A percentile compares a stretch with the other conserved stretches of the same genome.
These are phyloP conservation scores for Solanum virginianum DNA, from an alignment of 257 asterid species.

Conservation along the genomic window DNA sequence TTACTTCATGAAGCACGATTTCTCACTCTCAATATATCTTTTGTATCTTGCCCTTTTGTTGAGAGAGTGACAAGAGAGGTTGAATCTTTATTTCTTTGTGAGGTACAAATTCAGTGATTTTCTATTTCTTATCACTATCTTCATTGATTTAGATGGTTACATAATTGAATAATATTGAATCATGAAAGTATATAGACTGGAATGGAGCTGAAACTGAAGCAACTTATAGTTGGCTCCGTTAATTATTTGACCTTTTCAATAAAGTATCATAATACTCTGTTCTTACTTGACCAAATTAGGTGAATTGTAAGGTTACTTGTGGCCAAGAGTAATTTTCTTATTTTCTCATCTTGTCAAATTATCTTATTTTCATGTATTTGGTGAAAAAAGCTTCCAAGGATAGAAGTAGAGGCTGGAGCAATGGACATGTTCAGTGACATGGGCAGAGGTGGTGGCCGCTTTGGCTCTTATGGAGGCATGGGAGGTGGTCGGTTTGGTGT, in stretches of 20 bases:
- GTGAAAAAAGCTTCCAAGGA: slow-evolving; percentile 26
- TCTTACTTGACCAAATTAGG: background rate
- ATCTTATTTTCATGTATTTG: background rate
- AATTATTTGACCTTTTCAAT: background rate
- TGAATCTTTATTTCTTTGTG: background rate
- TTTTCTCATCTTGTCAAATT: background rate
- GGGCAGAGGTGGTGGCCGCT: slow-evolving; percentile 37
- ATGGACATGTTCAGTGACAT: slow-evolving; percentile 36
- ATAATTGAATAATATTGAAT: background rate
- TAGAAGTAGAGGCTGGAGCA: slow-evolving; percentile 49
- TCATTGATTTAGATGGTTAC: background rate
- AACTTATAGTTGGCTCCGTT: background rate
- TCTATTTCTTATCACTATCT: background rate
- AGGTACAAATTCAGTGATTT: background rate
- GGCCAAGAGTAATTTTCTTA: background rate
- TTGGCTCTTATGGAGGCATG: slow-evolving; percentile 21
- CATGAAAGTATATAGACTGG: background rate
- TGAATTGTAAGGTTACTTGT: background rate
- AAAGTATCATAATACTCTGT: background rate
- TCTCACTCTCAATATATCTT: background rate
- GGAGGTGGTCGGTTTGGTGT: slow-evolving; percentile 59
- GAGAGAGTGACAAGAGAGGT: background rate
- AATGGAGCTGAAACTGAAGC: background rate
- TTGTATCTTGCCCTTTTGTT: background rate
- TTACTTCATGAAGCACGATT: background rate